Evolutionary conservation across 1,284 basidiomycete species (phyloP).

Genomic region (Tetrapyrgos nigripes): DNA sequence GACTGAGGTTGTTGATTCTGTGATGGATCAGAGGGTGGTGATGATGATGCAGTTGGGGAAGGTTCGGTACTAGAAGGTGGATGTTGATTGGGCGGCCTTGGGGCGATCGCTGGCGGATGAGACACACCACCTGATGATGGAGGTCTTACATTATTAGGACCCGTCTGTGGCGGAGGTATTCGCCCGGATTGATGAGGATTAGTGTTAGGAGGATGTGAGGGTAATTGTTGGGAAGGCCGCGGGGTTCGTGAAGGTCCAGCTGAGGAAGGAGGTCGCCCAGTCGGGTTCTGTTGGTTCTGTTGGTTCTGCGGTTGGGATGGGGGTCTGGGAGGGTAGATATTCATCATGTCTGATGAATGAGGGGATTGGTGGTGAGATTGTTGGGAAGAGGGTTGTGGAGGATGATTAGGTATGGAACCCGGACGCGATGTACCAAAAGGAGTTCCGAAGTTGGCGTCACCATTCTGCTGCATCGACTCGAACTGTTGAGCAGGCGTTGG

Average conservation of each 20-base stretch:
- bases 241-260: not conserved
- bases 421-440: not conserved
- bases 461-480: conserved; percentile 51
- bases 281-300: conserved; percentile 33
- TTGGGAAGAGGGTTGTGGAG: too few species aligned
- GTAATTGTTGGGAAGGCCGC: too few species aligned
- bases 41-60: conserved; percentile 17
- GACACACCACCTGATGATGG: not conserved
- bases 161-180: not conserved
- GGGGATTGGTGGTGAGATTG: too few species aligned
- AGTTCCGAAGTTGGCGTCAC: not conserved
- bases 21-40: too few species aligned
- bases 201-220: conserved; percentile 3
- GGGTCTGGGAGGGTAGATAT: too few species aligned
- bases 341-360: too few species aligned
- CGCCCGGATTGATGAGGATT: conserved; percentile 1
- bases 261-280: not conserved
- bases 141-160: not conserved
- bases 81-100: conserved; percentile 1
- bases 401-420: conserved; percentile 41
- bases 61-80: not conserved
- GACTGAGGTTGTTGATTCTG: too few species aligned
- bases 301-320: conserved; percentile 55
- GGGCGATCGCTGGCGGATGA: not conserved
- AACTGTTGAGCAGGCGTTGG: conserved; percentile 66